Evolutionary conservation across 257 asterid genomes (phyloP).

Genomic region (Salvia hispanica): DNA sequence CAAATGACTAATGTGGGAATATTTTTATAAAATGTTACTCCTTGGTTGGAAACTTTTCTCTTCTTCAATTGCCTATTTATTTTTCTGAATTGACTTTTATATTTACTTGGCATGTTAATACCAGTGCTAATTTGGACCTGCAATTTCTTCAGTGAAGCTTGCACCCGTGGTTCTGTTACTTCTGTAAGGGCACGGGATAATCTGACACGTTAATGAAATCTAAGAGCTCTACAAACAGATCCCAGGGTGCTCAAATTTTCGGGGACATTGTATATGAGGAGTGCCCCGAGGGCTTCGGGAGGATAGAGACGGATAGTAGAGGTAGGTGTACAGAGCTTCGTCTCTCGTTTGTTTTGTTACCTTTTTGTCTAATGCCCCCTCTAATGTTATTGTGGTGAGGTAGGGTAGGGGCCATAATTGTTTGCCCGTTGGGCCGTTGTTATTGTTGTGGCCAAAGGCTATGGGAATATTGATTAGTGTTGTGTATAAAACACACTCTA

Average conservation of each 20-base stretch:
- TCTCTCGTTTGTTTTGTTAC: constrained; percentile 42
- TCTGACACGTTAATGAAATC: constrained; percentile 30
- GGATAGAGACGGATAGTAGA: constrained; percentile 54
- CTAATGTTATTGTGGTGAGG: constrained; percentile 30
- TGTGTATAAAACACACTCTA: constrained; percentile 28
- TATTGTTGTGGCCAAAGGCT: constrained; percentile 82
- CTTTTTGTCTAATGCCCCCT: constrained; percentile 28
- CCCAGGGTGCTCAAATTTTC: constrained; percentile 42
- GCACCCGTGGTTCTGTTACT: constrained; percentile 24
- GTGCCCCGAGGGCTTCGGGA: constrained; percentile 44
- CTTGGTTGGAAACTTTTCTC: not conserved
- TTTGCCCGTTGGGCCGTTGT: constrained; percentile 50
- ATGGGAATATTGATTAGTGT: constrained; percentile 45
- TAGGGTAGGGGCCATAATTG: constrained; percentile 50
- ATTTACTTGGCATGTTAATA: constrained; percentile 1
- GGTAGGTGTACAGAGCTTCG: constrained; percentile 75
- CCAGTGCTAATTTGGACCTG: constrained; percentile 20
- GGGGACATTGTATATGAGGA: constrained; percentile 55
- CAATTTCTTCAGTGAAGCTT: constrained; percentile 46
- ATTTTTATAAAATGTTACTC: not conserved
- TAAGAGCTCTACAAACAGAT: constrained; percentile 36
- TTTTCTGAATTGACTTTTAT: not conserved
- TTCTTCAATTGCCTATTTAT: not conserved
- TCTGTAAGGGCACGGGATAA: constrained; percentile 25
- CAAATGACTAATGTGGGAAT: not conserved